phyloP scores from a whole-genome alignment of 768 basidiomycete species.

The Tulasnella sp. region DNA sequence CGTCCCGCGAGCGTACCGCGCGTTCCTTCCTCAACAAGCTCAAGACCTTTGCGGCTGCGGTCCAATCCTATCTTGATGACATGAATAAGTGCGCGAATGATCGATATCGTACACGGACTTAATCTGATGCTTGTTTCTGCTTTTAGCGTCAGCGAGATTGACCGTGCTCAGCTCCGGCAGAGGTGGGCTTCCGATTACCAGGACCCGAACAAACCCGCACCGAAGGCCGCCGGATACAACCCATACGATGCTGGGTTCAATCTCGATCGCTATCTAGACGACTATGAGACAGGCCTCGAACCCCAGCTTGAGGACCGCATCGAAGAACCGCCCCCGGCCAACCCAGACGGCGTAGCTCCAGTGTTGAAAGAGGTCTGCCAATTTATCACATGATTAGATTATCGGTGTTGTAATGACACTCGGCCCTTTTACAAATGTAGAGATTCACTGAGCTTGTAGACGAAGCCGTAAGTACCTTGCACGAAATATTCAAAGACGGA shows the following conservation, averaged over 20 bases:
- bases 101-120: not conserved
- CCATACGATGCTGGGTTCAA: not conserved
- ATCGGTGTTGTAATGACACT: not conserved
- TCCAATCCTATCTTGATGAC: conserved; percentile 39
- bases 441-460: conserved; percentile 36
- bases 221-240: not conserved
- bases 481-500: conserved; percentile 40
- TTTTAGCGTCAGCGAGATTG: conserved; percentile 25
- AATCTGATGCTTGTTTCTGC: not conserved
- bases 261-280: conserved; percentile 26
- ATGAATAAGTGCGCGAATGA: conserved; percentile 27
- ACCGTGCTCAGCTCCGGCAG: conserved; percentile 38
- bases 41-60: conserved; percentile 37
- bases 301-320: conserved; percentile 13
- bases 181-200: conserved; percentile 18
- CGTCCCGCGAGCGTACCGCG: conserved; percentile 38
- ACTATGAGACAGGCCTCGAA: conserved; percentile 28
- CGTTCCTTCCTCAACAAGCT: conserved; percentile 37
- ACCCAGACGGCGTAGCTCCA: not conserved
- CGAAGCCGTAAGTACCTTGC: conserved; percentile 35
- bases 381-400: not conserved
- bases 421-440: not conserved
- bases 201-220: not conserved
- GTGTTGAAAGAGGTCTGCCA: not conserved
- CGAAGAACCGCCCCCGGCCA: not conserved